These are phyloP conservation scores for Plasmodium ovale DNA, from an alignment of 169 alveolate genomes.

Conservation along the genomic window DNA sequence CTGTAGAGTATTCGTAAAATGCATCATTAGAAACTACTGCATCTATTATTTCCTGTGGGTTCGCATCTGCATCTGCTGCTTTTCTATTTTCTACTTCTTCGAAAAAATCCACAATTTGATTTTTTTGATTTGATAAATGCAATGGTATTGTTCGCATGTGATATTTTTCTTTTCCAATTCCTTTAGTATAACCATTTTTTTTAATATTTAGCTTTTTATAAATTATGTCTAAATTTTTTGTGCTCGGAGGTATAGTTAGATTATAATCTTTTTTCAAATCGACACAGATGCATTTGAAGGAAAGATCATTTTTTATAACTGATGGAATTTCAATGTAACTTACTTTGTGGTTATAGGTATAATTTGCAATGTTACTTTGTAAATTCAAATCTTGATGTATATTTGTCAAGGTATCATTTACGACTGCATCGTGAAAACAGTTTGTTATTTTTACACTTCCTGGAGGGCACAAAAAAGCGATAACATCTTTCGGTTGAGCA, in stretches of 20 bases:
- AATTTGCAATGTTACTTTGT: conserved; percentile 9
- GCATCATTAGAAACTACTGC: neutral
- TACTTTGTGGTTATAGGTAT: conserved; percentile 20
- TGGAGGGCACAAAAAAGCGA: conserved; percentile 63
- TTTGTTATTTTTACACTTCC: conserved; percentile 37
- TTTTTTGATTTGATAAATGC: conserved; percentile 7
- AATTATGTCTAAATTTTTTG: neutral
- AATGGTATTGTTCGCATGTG: neutral
- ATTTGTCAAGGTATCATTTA: conserved; percentile 5
- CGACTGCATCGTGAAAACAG: conserved; percentile 48
- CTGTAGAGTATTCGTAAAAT: too few relatives aligned
- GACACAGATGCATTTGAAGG: conserved; percentile 59
- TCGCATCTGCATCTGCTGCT: conserved; percentile 10
- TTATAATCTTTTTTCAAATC: conserved; percentile 16
- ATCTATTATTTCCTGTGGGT: conserved; percentile 21
- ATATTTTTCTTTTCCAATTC: neutral
- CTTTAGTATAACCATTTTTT: neutral
- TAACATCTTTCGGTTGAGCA: conserved; percentile 35
- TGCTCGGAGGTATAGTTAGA: conserved; percentile 5
- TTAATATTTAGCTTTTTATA: conserved; percentile 21
- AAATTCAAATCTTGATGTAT: neutral
- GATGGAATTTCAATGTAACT: conserved; percentile 51
- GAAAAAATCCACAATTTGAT: neutral
- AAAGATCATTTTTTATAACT: neutral
- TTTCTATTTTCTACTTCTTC: conserved; percentile 2